phyloP scores from a whole-genome alignment of 768 basidiomycete species.

The Boletus patriciae region DNA sequence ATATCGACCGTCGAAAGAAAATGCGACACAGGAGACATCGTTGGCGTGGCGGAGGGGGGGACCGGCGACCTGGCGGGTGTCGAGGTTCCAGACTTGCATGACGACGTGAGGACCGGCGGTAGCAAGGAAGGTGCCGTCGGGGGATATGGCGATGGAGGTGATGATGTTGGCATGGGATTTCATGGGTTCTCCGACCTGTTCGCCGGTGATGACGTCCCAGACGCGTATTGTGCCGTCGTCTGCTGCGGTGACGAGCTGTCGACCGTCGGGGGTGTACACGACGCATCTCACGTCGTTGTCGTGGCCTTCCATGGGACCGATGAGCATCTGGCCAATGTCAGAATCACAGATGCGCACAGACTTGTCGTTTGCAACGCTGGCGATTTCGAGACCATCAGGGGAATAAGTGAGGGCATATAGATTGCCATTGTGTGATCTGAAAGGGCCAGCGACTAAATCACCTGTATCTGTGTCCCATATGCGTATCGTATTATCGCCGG shows the following conservation, averaged over 20 bases:
- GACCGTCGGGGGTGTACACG: conserved; percentile 32
- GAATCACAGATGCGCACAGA: conserved; percentile 34
- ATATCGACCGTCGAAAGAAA: conserved; percentile 30
- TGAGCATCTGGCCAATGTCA: conserved; percentile 38
- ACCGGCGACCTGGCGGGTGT: conserved; percentile 18
- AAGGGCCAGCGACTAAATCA: conserved; percentile 25
- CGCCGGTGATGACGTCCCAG: conserved; percentile 30
- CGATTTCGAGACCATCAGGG: conserved; percentile 33
- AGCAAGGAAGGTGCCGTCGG: conserved; percentile 31
- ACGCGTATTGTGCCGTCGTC: conserved; percentile 33
- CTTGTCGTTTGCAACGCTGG: conserved; percentile 32
- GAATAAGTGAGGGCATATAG: conserved; percentile 40
- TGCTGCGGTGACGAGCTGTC: conserved; percentile 28
- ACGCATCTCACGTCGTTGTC: conserved; percentile 32
- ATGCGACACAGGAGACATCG: conserved; percentile 34
- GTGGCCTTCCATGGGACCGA: conserved; percentile 29
- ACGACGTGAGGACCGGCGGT: conserved; percentile 32
- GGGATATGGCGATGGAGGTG: conserved; percentile 34
- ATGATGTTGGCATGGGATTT: conserved; percentile 29
- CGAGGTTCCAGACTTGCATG: conserved; percentile 34
- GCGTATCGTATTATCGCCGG: conserved; percentile 33
- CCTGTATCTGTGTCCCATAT: conserved; percentile 34
- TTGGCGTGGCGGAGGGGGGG: conserved; percentile 29
- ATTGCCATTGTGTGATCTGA: conserved; percentile 33
- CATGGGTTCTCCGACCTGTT: conserved; percentile 33